Evolutionary conservation across 805 yeast genomes (phyloP).

Genomic region (Zygosaccharomyces rouxii): DNA sequence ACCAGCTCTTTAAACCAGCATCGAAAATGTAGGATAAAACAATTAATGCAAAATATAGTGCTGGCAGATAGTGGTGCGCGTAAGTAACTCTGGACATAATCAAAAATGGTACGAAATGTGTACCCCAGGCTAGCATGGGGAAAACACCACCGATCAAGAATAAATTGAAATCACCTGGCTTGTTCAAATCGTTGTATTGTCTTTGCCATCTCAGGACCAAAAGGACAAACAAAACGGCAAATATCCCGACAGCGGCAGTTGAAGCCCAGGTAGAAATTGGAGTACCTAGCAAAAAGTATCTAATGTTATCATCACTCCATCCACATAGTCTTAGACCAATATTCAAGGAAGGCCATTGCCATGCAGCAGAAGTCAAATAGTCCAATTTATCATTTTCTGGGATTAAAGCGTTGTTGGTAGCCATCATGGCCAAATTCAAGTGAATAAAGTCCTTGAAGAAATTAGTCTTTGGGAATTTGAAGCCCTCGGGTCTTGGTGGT

Average conservation of each 20-base stretch:
- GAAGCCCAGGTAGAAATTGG: slow-evolving; percentile 81
- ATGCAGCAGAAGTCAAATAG: slow-evolving; percentile 65
- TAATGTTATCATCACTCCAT: slow-evolving; percentile 62
- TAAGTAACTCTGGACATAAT: slow-evolving; percentile 84
- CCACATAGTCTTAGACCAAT: slow-evolving; percentile 75
- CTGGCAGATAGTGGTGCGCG: slow-evolving; percentile 82
- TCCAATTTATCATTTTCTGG: slow-evolving; percentile 76
- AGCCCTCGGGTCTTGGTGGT: slow-evolving; percentile 46
- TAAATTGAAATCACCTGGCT: slow-evolving; percentile 43
- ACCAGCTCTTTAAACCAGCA: slow-evolving; percentile 35
- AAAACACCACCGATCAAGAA: slow-evolving; percentile 69
- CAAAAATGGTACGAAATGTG: slow-evolving; percentile 70
- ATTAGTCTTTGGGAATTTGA: slow-evolving; percentile 60
- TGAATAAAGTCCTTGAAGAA: slow-evolving; percentile 73
- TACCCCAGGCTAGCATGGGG: slow-evolving; percentile 79
- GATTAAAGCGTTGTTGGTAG: slow-evolving; percentile 81
- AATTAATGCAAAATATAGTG: slow-evolving; percentile 69
- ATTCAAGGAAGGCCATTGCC: slow-evolving; percentile 85
- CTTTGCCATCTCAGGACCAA: slow-evolving; percentile 76
- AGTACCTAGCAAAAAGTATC: slow-evolving; percentile 69
- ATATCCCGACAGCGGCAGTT: slow-evolving; percentile 52
- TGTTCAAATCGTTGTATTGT: slow-evolving; percentile 59
- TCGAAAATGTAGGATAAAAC: slow-evolving; percentile 53
- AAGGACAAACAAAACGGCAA: slow-evolving; percentile 44
- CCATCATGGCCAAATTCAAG: slow-evolving; percentile 83